These are phyloP conservation scores for Exophiala lecanii-corni DNA, from an alignment of 2,329 filamentous ascomycete genomes.

Conservation along the genomic window DNA sequence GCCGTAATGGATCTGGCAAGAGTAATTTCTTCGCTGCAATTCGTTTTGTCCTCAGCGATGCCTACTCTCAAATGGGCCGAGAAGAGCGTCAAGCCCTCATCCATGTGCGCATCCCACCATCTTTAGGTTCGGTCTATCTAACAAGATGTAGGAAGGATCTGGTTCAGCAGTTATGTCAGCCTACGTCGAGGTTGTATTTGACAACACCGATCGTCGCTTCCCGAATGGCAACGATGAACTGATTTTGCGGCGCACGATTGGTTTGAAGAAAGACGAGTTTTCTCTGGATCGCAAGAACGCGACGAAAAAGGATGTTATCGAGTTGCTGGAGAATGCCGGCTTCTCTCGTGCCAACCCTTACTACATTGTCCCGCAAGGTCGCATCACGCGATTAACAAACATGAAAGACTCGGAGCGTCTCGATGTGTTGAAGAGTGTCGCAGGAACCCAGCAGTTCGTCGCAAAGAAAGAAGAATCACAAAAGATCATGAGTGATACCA, in stretches of 20 bases:
- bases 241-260: conserved; percentile 87
- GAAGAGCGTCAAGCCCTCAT: conserved; percentile 93
- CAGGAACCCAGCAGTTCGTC: conserved; percentile 95
- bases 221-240: conserved; percentile 89
- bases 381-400: conserved; percentile 91
- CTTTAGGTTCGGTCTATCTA: conserved; percentile 21
- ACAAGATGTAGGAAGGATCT: conserved; percentile 67
- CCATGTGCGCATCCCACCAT: conserved; percentile 52
- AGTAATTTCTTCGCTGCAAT: conserved; percentile 99
- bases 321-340: conserved; percentile 88
- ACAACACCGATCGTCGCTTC: conserved; percentile 94
- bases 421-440: conserved; percentile 92
- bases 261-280: conserved; percentile 97
- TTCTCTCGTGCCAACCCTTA: conserved; percentile 98
- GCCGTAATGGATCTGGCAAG: conserved; percentile 98
- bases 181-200: conserved; percentile 99
- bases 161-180: conserved; percentile 98
- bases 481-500: conserved; percentile 96
- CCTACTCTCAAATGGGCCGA: conserved; percentile 90
- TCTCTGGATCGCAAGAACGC: conserved; percentile 95
- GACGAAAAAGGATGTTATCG: conserved; percentile 90
- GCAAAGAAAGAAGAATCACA: conserved; percentile 82
- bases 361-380: conserved; percentile 97
- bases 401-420: conserved; percentile 96
- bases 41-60: conserved; percentile 95